These are phyloP conservation scores for Schizochytrium sp. DNA, from an alignment of 108 stramenopile species.

Conservation along the genomic window DNA sequence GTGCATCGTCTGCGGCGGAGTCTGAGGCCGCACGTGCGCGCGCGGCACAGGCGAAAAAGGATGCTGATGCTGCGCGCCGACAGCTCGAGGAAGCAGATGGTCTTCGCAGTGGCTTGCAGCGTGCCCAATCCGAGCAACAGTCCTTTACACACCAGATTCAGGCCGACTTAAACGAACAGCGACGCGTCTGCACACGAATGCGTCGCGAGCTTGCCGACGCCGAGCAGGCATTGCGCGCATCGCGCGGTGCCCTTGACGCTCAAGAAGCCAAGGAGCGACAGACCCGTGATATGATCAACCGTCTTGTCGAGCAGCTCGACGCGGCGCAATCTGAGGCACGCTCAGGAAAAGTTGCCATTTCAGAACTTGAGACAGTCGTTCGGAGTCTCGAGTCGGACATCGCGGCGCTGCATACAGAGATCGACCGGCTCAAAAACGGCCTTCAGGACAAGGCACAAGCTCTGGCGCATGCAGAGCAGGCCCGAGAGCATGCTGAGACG, in stretches of 20 bases:
- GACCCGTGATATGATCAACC: neutral
- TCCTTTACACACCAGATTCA: neutral
- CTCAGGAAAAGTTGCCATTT: neutral
- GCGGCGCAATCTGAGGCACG: neutral
- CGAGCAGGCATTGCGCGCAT: neutral
- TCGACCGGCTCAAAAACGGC: neutral
- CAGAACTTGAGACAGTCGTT: neutral
- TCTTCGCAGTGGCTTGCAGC: neutral
- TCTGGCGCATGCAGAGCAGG: neutral
- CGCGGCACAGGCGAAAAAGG: neutral
- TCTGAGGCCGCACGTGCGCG: neutral
- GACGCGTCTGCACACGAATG: neutral
- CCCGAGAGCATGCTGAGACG: neutral
- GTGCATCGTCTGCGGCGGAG: neutral
- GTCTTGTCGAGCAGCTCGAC: neutral
- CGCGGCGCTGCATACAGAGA: neutral
- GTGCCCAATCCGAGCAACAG: neutral
- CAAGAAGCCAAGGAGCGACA: neutral
- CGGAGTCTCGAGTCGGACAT: neutral
- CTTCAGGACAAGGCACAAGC: neutral
- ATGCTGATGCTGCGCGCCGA: neutral
- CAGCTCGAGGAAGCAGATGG: neutral
- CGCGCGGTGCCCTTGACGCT: neutral
- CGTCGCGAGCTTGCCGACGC: neutral
- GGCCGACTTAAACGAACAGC: neutral